Evolutionary conservation across 768 basidiomycete species (phyloP).

Genomic region (Russula abietina): DNA sequence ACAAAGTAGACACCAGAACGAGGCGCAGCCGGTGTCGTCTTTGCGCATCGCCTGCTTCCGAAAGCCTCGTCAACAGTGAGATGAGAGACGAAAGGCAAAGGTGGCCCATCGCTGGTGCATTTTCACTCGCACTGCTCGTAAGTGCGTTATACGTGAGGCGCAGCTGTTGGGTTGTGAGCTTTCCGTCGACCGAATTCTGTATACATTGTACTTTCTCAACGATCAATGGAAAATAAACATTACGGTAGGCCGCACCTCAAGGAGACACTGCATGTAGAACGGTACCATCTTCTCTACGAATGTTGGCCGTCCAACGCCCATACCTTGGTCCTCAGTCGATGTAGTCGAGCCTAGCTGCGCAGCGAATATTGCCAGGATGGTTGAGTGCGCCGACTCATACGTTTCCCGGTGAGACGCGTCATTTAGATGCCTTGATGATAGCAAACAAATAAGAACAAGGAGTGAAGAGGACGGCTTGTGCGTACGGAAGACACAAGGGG

Average conservation of each 20-base stretch:
- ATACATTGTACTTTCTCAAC: background rate
- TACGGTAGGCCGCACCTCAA: slow-evolving; percentile 46
- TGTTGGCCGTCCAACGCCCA: slow-evolving; percentile 11
- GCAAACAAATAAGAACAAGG: slow-evolving; percentile 7
- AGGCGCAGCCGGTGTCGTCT: slow-evolving; percentile 53
- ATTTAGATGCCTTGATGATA: slow-evolving; percentile 47
- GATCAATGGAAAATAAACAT: background rate
- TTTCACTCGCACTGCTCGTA: slow-evolving; percentile 48
- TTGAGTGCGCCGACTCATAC: slow-evolving; percentile 86
- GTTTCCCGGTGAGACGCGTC: slow-evolving; percentile 58
- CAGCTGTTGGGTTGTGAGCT: slow-evolving; percentile 59
- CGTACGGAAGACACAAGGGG: slow-evolving; percentile 62
- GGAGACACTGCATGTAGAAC: slow-evolving; percentile 64
- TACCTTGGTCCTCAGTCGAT: slow-evolving; percentile 7
- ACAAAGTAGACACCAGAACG: slow-evolving; percentile 57
- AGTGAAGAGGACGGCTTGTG: slow-evolving; percentile 17
- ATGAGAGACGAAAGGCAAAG: slow-evolving; percentile 43
- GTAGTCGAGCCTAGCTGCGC: slow-evolving; percentile 28
- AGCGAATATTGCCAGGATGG: slow-evolving; percentile 68
- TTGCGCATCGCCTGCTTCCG: slow-evolving; percentile 22
- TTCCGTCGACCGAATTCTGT: slow-evolving; percentile 59
- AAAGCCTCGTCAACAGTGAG: slow-evolving; percentile 25
- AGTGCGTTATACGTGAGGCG: slow-evolving; percentile 70
- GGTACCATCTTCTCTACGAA: slow-evolving; percentile 59
- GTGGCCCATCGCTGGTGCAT: slow-evolving; percentile 50